phyloP scores from a whole-genome alignment of 179 eudicot species.

The Beta macrorhiza region DNA sequence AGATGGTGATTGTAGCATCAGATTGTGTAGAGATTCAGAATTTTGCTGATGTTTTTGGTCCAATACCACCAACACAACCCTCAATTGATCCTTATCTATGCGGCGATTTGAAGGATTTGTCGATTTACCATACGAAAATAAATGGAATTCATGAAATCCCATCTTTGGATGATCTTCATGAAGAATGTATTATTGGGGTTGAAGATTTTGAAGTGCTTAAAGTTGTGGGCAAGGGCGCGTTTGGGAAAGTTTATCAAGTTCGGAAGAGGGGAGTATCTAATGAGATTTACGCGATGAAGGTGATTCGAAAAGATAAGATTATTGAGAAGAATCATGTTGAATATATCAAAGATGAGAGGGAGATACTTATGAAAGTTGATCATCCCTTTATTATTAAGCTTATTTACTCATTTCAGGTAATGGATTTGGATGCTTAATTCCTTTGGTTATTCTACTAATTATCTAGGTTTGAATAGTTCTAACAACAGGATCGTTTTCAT shows the following conservation, averaged over 20 bases:
- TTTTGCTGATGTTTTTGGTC: conserved; percentile 53
- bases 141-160: background rate
- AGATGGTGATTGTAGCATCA: conserved; percentile 33
- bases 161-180: background rate
- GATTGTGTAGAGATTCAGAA: conserved; percentile 43
- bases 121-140: background rate
- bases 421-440: background rate
- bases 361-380: conserved; percentile 57
- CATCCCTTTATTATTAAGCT: conserved; percentile 79
- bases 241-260: conserved; percentile 74
- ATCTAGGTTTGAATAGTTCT: background rate
- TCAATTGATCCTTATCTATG: conserved; percentile 2
- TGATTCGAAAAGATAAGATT: conserved; percentile 68
- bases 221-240: conserved; percentile 74
- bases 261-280: conserved; percentile 50
- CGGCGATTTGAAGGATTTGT: conserved; percentile 10
- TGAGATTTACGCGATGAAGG: conserved; percentile 77
- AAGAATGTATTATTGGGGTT: conserved; percentile 26
- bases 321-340: conserved; percentile 67
- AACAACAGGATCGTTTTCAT: background rate
- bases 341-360: conserved; percentile 68
- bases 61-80: conserved; percentile 30
- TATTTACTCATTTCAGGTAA: conserved; percentile 69
- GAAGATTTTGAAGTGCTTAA: conserved; percentile 73
- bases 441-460: background rate